phyloP scores from a whole-genome alignment of 2,329 filamentous ascomycete genomes.

The Periglandula ipomoeae region DNA sequence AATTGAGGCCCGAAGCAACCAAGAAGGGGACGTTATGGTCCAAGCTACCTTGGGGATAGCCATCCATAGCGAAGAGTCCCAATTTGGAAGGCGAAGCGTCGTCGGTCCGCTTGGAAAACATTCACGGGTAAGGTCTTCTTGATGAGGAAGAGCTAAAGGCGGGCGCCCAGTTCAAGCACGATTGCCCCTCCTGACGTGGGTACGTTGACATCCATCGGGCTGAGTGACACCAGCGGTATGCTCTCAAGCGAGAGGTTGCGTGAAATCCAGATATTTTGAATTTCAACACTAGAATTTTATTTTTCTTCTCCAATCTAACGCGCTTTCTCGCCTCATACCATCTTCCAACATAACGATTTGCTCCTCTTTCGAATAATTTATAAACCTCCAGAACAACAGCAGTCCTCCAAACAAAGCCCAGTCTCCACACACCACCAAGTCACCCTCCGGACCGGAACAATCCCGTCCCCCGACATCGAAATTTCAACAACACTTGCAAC shows the following conservation, averaged over 20 bases:
- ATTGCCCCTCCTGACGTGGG: constrained; percentile 3
- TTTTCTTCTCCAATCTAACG: no score
- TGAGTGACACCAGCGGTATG: background rate
- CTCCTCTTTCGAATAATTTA: no score
- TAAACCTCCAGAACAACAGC: no score
- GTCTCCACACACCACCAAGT: background rate
- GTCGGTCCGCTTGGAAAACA: constrained; percentile 2
- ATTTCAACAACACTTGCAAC: constrained; percentile 9
- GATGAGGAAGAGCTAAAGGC: constrained; percentile 12
- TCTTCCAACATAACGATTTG: no score
- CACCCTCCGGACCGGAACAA: constrained; percentile 24
- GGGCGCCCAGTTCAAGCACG: background rate
- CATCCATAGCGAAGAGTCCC: constrained; percentile 53
- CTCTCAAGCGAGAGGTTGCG: no score
- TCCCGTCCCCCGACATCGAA: constrained; percentile 13
- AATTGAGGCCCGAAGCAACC: constrained; percentile 65
- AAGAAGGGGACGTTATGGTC: constrained; percentile 81
- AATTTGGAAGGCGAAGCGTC: constrained; percentile 9
- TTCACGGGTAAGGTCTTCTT: constrained; percentile 1
- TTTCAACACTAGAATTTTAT: no score
- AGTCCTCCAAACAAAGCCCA: background rate
- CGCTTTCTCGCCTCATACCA: no score
- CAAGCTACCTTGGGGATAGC: constrained; percentile 69
- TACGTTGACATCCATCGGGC: background rate
- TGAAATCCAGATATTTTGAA: no score